Evolutionary conservation across 495 filamentous ascomycete species (phyloP), one percentile per base, ranked within the genome.

Genomic region (Coniosporium apollinis): DNA sequence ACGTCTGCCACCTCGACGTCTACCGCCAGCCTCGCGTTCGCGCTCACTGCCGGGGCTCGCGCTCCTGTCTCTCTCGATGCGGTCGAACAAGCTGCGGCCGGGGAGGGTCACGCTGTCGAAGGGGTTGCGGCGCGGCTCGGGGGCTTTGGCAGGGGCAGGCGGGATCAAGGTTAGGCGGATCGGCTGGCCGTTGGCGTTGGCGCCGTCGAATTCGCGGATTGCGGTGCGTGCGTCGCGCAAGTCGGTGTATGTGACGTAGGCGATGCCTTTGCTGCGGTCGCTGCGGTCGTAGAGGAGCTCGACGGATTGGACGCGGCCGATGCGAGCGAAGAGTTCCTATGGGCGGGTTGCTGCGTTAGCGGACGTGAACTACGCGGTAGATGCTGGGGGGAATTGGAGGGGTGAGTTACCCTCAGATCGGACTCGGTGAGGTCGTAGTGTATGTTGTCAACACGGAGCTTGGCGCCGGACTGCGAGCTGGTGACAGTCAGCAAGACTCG

Each of bases 391-490:
- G 10, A 26, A 32, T 22, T 10, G 1, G 14, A 22, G n/a, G 28
- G 19, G 16, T 11, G 40, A 61, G 33, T 69, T 87, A n/a, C 87
- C 49, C 82, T 67, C 33, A 94, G 69, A 49, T 94, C 87, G 19
- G 72, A 73, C 55, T 87, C 78, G 17, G 79, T 83, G 37, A 94
- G 69, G 28, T 94, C 87, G 58, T 92, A 94, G 57, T 94, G 87
- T 32, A 94, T 58, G 52, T 94, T 94, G 42, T 92, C 83, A 31
- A 94, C 76, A 36, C 76, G 77, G 42, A 94, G 56, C 55, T 82
- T 86, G 33, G 76, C 65, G 47, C 79, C 72, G 19, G 60, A 44
- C 24, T 61, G 38, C 10, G 33, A 39, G 21, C n/a, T 16, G 9
- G 5, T 31, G 13, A 26, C 8, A 33, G n/a, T 35, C 16, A 33